A percentile compares a stretch with the other conserved stretches of the same genome.
phyloP scores from a whole-genome alignment of 2,329 filamentous ascomycete species.

The Coniochaeta pulveracea region DNA sequence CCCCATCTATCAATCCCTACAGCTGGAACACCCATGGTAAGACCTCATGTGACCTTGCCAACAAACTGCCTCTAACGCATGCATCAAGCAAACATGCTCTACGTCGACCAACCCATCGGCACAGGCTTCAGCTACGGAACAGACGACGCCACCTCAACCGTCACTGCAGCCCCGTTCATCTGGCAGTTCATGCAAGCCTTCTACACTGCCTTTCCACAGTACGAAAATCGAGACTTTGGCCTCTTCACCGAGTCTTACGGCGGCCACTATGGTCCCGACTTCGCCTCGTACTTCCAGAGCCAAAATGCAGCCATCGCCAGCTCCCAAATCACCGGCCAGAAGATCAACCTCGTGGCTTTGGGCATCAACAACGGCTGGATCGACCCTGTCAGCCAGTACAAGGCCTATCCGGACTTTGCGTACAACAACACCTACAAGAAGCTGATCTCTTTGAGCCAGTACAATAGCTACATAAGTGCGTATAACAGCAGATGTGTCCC shows the following conservation, averaged over 20 bases:
- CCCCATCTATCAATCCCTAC: conserved; percentile 29
- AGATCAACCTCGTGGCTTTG: conserved; percentile 37
- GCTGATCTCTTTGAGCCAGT: conserved; percentile 9
- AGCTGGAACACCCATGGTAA: conserved; percentile 23
- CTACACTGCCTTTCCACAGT: conserved; percentile 50
- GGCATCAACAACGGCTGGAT: conserved; percentile 47
- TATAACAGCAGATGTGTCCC: conserved; percentile 15
- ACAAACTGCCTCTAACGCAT: background rate
- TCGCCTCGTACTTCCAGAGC: conserved; percentile 41
- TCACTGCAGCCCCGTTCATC: conserved; percentile 34
- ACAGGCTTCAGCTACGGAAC: conserved; percentile 25
- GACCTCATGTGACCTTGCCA: background rate
- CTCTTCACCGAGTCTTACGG: conserved; percentile 45
- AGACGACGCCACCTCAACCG: conserved; percentile 25
- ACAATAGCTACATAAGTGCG: conserved; percentile 5
- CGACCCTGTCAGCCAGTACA: conserved; percentile 31
- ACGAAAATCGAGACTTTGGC: conserved; percentile 44
- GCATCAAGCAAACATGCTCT: conserved; percentile 27
- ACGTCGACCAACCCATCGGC: conserved; percentile 22
- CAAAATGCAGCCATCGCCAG: conserved; percentile 40
- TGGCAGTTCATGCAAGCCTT: conserved; percentile 50
- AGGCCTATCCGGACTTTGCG: conserved; percentile 29
- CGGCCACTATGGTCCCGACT: conserved; percentile 41
- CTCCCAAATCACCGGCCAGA: conserved; percentile 27
- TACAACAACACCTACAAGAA: conserved; percentile 27